Evolutionary conservation across 202 grass and related monocot genomes (phyloP).

Genomic region (Panicum hallii): DNA sequence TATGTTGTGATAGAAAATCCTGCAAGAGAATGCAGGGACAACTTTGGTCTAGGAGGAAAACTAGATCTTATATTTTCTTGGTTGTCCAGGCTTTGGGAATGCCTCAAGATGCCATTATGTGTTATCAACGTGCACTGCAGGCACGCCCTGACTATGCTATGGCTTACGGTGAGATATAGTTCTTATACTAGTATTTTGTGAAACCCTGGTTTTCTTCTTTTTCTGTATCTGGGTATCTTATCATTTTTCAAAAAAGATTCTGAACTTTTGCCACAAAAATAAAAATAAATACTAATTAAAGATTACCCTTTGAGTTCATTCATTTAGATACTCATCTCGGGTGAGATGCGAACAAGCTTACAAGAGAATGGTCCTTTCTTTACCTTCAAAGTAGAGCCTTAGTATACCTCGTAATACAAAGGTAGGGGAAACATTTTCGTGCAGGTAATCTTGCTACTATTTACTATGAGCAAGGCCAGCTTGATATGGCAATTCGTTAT

Average conservation of each 20-base stretch:
- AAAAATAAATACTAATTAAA: constrained; percentile 54
- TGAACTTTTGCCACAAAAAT: constrained; percentile 24
- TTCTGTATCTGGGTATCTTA: neutral
- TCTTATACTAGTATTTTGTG: constrained; percentile 8
- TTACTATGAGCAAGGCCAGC: constrained; percentile 95
- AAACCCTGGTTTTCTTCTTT: constrained; percentile 14
- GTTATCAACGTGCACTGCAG: constrained; percentile 84
- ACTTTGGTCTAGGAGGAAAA: constrained; percentile 24
- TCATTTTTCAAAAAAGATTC: neutral
- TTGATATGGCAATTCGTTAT: constrained; percentile 88
- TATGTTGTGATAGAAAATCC: constrained; percentile 34
- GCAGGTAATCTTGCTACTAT: constrained; percentile 98
- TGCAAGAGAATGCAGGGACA: neutral
- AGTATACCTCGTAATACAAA: constrained; percentile 77
- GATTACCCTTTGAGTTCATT: constrained; percentile 59
- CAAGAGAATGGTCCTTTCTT: constrained; percentile 77
- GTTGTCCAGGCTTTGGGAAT: constrained; percentile 84
- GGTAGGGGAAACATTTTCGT: constrained; percentile 78
- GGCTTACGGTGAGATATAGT: constrained; percentile 66
- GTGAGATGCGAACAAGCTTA: constrained; percentile 65
- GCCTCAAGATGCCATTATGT: constrained; percentile 79
- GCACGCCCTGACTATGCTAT: constrained; percentile 80
- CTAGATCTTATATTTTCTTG: constrained; percentile 20
- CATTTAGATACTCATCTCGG: constrained; percentile 71
- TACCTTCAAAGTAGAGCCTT: constrained; percentile 75